Conservation (phyloP, 2,329 filamentous ascomycete species). For the Metarhizium sp. region DNA sequence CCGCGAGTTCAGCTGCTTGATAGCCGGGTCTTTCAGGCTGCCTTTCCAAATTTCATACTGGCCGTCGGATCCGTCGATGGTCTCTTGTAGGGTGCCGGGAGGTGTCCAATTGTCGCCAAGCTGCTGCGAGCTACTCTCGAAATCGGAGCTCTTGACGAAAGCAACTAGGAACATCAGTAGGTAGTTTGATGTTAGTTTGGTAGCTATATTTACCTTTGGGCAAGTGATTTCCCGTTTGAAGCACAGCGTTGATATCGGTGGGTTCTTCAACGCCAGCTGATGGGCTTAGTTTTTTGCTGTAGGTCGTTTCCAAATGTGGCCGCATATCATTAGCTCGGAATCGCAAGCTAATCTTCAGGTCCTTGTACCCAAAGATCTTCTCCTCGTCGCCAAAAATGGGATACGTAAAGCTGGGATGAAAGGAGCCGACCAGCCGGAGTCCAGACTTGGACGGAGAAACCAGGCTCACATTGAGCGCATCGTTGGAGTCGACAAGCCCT, state of each 20-base stretch:
- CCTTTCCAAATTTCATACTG: conserved; percentile 81
- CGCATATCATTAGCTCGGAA: conserved; percentile 64
- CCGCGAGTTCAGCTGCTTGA: conserved; percentile 65
- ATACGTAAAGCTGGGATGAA: conserved; percentile 84
- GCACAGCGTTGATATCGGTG: conserved; percentile 55
- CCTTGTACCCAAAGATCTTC: conserved; percentile 81
- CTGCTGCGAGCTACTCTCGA: conserved; percentile 46
- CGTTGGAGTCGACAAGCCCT: conserved; percentile 53
- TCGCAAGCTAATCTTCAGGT: conserved; percentile 64
- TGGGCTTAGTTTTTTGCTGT: conserved; percentile 59
- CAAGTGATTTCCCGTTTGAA: conserved; percentile 57
- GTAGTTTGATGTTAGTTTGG: background rate
- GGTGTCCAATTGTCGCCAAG: conserved; percentile 49
- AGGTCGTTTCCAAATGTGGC: conserved; percentile 63
- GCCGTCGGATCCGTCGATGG: conserved; percentile 50
- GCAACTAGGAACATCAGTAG: conserved; percentile 40
- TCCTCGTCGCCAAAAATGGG: conserved; percentile 91
- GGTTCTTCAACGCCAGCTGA: conserved; percentile 56
- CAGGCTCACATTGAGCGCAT: conserved; percentile 54
- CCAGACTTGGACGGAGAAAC: conserved; percentile 38
- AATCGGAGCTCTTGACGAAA: conserved; percentile 53
- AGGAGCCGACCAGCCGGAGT: conserved; percentile 53
- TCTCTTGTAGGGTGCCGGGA: conserved; percentile 62
- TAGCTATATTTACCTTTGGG: conserved; percentile 46
- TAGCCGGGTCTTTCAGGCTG: conserved; percentile 57